phyloP scores from a whole-genome alignment of 768 basidiomycete genomes.

The Suillus variegatus region DNA sequence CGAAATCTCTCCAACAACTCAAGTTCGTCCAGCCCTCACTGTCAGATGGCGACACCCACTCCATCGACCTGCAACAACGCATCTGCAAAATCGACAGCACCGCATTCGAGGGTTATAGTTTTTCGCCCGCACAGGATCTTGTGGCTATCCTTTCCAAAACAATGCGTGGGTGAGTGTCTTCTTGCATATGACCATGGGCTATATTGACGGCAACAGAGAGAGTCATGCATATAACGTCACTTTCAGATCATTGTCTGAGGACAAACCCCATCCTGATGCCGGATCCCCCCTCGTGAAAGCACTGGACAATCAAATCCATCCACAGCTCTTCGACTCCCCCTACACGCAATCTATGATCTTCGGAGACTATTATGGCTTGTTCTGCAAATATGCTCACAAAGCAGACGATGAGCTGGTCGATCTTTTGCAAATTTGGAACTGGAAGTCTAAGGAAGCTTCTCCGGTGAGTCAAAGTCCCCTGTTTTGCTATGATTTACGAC shows the following conservation, averaged over 20 bases:
- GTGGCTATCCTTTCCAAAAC: not conserved
- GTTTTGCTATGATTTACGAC: not conserved
- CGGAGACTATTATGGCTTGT: not conserved
- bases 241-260: slow-evolving; percentile 1
- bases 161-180: not conserved
- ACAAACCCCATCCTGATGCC: not conserved
- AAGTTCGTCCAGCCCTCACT: not conserved
- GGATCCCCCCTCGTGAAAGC: not conserved
- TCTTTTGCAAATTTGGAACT: slow-evolving; percentile 2
- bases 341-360: not conserved
- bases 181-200: no score
- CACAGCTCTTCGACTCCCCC: no score
- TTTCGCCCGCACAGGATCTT: not conserved
- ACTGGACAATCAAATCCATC: not conserved
- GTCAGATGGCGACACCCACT: not conserved
- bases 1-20: not conserved
- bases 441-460: not conserved
- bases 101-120: not conserved
- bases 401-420: not conserved
- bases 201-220: not conserved
- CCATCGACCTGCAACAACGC: not conserved
- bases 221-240: not conserved
- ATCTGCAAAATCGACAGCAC: not conserved
- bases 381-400: not conserved
- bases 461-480: not conserved